phyloP scores from a whole-genome alignment of 176 grass and related monocot genomes.

The Oropetium thomaeum region DNA sequence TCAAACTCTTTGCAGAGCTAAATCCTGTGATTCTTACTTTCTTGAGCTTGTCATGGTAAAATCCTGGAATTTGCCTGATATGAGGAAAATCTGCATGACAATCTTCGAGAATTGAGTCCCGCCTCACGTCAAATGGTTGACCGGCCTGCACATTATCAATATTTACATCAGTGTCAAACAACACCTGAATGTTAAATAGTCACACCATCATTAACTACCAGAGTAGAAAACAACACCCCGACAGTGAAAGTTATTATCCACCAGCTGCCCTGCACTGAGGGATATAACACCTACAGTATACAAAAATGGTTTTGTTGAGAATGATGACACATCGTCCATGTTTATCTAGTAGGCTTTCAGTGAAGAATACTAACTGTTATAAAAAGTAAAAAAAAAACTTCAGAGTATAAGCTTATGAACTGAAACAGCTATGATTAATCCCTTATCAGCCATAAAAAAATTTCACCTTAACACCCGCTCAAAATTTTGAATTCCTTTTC shows the following conservation, averaged over 20 bases:
- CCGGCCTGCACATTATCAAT: slow-evolving; percentile 10
- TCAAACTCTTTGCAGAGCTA: slow-evolving; percentile 12
- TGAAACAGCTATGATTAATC: too few species aligned
- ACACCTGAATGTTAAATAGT: neutral
- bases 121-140: neutral
- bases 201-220: neutral
- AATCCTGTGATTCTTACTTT: slow-evolving; percentile 1
- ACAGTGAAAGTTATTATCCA: too few species aligned
- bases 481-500: too few species aligned
- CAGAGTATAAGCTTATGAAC: too few species aligned
- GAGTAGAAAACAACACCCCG: too few species aligned
- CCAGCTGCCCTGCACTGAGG: too few species aligned
- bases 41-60: slow-evolving; percentile 1
- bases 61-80: neutral
- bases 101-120: neutral
- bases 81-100: neutral
- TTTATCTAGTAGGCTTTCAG: neutral
- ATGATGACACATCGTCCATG: neutral
- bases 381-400: too few species aligned
- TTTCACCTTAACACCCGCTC: too few species aligned
- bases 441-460: too few species aligned
- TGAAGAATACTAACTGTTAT: too few species aligned
- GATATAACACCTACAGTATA: too few species aligned
- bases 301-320: too few species aligned
- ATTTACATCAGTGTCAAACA: neutral